phyloP scores from a whole-genome alignment of 2,329 filamentous ascomycete genomes.

The Xylaria sp. region DNA sequence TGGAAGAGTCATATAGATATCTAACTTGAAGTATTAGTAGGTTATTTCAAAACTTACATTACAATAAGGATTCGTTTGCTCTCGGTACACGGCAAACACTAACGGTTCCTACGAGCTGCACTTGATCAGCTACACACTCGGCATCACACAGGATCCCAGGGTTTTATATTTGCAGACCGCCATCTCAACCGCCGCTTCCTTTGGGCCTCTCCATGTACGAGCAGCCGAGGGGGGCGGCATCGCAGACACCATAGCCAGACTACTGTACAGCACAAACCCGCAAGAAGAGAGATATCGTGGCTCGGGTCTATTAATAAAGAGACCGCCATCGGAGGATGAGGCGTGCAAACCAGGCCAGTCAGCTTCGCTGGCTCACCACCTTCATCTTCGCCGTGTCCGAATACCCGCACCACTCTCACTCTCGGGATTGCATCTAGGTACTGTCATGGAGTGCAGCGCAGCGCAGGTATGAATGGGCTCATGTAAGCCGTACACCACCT shows the following conservation, averaged over 20 bases:
- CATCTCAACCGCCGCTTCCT: constrained; percentile 27
- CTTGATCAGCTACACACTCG: neutral
- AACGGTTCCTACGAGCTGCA: neutral
- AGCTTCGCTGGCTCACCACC: constrained; percentile 23
- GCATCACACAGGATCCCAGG: constrained; percentile 26
- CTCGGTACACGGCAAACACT: neutral
- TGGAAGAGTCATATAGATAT: neutral
- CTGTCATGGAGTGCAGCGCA: too few species aligned
- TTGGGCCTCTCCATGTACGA: constrained; percentile 15
- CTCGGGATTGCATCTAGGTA: constrained; percentile 9
- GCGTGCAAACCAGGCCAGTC: constrained; percentile 31
- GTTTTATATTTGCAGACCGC: constrained; percentile 31
- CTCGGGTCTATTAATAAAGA: constrained; percentile 28
- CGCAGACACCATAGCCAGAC: constrained; percentile 12
- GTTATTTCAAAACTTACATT: too few species aligned
- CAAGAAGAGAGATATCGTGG: constrained; percentile 31
- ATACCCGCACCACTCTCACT: constrained; percentile 23
- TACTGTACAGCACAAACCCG: constrained; percentile 12
- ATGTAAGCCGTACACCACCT: neutral
- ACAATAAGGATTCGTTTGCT: too few species aligned
- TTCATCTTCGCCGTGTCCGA: constrained; percentile 18
- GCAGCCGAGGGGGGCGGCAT: constrained; percentile 28
- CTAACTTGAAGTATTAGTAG: too few species aligned
- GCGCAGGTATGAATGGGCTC: neutral
- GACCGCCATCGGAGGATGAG: constrained; percentile 37